Base-by-base conservation (phyloP, 441 rosid genomes). In the Gossypium davidsonii region DNA sequence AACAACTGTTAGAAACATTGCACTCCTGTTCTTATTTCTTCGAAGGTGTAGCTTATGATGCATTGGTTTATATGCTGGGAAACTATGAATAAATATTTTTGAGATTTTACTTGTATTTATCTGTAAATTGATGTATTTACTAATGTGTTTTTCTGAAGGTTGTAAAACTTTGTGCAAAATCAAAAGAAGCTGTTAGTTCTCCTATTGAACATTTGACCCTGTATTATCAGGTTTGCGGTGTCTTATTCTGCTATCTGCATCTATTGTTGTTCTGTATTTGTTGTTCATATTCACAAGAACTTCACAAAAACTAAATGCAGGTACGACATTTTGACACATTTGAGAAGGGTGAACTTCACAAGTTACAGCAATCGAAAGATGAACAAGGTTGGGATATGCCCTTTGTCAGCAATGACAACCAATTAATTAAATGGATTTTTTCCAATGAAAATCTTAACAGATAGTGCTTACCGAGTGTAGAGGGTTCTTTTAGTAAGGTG, bases 191-290 rank as follows among this genome's bases (percentile, higher is more conserved):
- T 76, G 98, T 96, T 10, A 90, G 98, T 79, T 93, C 98, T 74
- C 99, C 99, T 48, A 94, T 96, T 73, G 98, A 96, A 85, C 97
- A 93, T 88, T 86, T 96, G 81, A 96, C 98, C 61, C 97, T 96
- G 75, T 98, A 96, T 78, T 93, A 96, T 87, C 99, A 96, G 96
- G 99, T 93, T 82, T 65, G 87, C 71, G 44, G 23, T 67, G 49
- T 49, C 17, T 49, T 58, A 57, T 76, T 56, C 9, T 37, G 42
- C 42, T 7, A 7, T 37, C 42, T 44, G 9, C 71, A 53, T 71
- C 14, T 72, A 8, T 62, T 31, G 34, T 15, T 64, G 55, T 64
- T 73, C 55, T 6, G 9, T 9, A 25, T 44, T 17, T 14, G 64
- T 65, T 53, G 6, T 37, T 20, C 21, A 8, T 37, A 37, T 73